Evolutionary conservation across 2,329 filamentous ascomycete species (phyloP).

Genomic region (Chaetomiaceae sp.): DNA sequence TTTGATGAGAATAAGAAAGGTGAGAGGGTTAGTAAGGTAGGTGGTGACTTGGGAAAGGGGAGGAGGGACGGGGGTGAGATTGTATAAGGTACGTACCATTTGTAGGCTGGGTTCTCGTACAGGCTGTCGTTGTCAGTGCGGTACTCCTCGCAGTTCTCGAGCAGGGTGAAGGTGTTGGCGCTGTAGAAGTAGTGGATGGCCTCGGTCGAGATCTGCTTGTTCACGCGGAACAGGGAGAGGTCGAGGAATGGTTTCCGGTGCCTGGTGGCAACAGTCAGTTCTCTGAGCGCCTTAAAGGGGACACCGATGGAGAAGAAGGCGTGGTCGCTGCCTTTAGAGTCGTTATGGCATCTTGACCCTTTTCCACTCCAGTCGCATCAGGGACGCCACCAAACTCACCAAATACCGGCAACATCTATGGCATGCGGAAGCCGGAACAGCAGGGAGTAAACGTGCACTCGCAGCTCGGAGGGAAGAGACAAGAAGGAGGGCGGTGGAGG

Average conservation of each 20-base stretch:
- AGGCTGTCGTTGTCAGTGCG: background rate
- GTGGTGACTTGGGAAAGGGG: background rate
- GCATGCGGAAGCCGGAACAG: background rate
- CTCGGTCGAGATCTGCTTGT: background rate
- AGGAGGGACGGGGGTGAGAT: background rate
- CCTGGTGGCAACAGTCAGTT: background rate
- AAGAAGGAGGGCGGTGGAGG: no score
- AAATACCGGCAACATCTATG: background rate
- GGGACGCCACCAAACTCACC: no score
- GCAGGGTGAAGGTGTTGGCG: slow-evolving; percentile 1
- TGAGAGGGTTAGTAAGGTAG: no score
- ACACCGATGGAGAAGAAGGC: no score
- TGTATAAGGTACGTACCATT: background rate
- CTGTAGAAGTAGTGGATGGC: slow-evolving; percentile 2
- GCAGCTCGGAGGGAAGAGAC: background rate
- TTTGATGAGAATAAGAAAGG: no score
- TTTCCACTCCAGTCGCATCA: no score
- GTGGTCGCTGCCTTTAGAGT: no score
- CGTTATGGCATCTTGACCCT: no score
- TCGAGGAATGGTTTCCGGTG: background rate
- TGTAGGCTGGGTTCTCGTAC: background rate
- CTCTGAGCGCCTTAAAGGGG: no score
- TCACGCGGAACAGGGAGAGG: background rate
- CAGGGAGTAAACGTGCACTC: no score
- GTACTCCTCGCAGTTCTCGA: background rate